Base-by-base conservation (phyloP, 129 eudicot genomes). In the Artemisia annua region DNA sequence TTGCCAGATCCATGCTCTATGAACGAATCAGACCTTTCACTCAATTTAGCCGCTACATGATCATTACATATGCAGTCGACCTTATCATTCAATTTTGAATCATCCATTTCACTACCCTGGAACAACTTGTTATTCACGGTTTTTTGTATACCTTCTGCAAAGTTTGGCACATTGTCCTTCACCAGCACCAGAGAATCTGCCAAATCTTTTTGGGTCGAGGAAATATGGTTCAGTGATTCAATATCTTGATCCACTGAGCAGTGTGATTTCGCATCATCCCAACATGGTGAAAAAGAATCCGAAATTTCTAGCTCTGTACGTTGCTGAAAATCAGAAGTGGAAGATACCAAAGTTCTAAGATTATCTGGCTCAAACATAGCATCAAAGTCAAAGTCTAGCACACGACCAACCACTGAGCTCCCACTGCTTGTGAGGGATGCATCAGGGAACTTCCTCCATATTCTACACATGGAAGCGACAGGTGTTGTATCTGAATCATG, bases 301-400 rank as follows among this genome's bases (percentile, higher is more conserved):
- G 39, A 11, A 74, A 39, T 55, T 73, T 66, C 79, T 19, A 48
- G 62, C 51, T 70, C 18, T 50, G 73, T 26, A 48, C 8, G 51
- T 24, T 77, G 75, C 70, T 17, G 78, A 32, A 66, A 30, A n/a
- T 24, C 51, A 48, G 73, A 39, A 53, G 73, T 49, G 16, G 48
- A 26, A 46, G n/a, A 67, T 56, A 53, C 64, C 48, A 49, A 17
- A 60, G 71, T 80, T 54, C 19, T 62, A 9, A 67, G 62, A 48
- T 83, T 82, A 14, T 74, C 80, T 17, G 52, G 59, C 60, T 77
- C 82, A 35, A 67, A 78, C 12, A 62, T 64, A 11, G 81, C 80
- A 51, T 81, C 86, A 43, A 84, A 78, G 72, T 81, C 91, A 68
- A 86, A 79, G 59, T 72, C 75, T 68, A 83, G 84, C 74, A 84